phyloP scores from a whole-genome alignment of 2,329 filamentous ascomycete species.

The Cadophora luteo-olivacea region DNA sequence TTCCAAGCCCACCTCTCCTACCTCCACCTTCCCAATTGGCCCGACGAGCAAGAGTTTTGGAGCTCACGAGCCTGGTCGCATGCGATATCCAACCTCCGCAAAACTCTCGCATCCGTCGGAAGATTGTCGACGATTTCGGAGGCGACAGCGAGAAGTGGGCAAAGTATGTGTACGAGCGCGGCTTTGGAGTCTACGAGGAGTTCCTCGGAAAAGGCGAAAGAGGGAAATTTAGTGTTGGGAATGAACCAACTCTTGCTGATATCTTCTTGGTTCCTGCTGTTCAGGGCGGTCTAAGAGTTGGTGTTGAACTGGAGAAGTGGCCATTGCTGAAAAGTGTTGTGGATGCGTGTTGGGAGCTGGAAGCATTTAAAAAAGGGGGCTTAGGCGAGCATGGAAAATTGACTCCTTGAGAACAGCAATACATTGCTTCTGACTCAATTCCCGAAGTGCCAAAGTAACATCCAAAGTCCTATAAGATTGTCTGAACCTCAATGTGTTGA shows the following conservation, averaged over 20 bases:
- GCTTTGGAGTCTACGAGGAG: constrained; percentile 24
- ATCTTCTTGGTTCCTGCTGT: constrained; percentile 63
- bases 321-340: constrained; percentile 55
- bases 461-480: not conserved
- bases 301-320: constrained; percentile 56
- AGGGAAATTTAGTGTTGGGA: constrained; percentile 60
- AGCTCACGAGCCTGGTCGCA: constrained; percentile 26
- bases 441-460: not conserved
- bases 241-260: constrained; percentile 63
- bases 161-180: constrained; percentile 25
- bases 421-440: not conserved
- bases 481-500: not conserved
- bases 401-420: constrained; percentile 14
- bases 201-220: constrained; percentile 37
- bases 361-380: constrained; percentile 58
- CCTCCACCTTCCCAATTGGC: not conserved
- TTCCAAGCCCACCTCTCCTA: constrained; percentile 22
- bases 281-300: constrained; percentile 62
- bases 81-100: constrained; percentile 30
- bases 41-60: constrained; percentile 22
- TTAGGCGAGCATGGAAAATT: constrained; percentile 54
- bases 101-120: constrained; percentile 20
- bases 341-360: constrained; percentile 53
- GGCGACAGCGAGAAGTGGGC: constrained; percentile 26
- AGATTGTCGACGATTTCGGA: constrained; percentile 21